Evolutionary conservation across 1,139 yeast species (phyloP).

Genomic region (Suhomyces ambrosiae): DNA sequence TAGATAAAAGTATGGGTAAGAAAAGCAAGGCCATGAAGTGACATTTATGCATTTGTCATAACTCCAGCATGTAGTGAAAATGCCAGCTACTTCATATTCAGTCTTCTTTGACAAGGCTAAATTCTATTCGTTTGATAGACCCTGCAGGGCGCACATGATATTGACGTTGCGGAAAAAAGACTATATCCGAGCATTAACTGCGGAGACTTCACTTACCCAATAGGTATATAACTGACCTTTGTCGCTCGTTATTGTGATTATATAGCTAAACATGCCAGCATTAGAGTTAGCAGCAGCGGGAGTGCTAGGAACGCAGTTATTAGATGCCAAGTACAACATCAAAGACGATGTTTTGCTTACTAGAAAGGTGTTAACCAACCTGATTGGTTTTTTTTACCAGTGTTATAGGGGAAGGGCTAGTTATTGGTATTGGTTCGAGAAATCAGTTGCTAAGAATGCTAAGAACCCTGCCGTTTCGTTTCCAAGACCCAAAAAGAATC

Average conservation of each 20-base stretch:
- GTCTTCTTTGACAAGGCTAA: too few relatives aligned
- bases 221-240: background rate
- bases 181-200: background rate
- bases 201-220: background rate
- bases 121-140: too few relatives aligned
- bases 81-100: too few relatives aligned
- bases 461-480: constrained; percentile 59
- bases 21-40: too few relatives aligned
- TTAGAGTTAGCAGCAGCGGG: constrained; percentile 50
- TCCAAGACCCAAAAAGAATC: constrained; percentile 54
- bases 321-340: constrained; percentile 56
- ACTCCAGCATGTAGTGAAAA: too few relatives aligned
- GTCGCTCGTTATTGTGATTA: background rate
- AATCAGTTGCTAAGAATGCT: constrained; percentile 52
- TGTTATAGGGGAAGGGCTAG: constrained; percentile 54
- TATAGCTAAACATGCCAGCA: constrained; percentile 29
- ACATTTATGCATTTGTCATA: too few relatives aligned
- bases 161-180: background rate
- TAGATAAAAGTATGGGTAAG: too few relatives aligned
- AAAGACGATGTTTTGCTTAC: constrained; percentile 55
- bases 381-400: constrained; percentile 46
- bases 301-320: constrained; percentile 43
- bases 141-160: background rate
- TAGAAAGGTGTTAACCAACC: constrained; percentile 42
- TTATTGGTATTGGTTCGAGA: constrained; percentile 68